Base-by-base conservation (phyloP, 148 eudicot species). In the Chenopodium quinoa region DNA sequence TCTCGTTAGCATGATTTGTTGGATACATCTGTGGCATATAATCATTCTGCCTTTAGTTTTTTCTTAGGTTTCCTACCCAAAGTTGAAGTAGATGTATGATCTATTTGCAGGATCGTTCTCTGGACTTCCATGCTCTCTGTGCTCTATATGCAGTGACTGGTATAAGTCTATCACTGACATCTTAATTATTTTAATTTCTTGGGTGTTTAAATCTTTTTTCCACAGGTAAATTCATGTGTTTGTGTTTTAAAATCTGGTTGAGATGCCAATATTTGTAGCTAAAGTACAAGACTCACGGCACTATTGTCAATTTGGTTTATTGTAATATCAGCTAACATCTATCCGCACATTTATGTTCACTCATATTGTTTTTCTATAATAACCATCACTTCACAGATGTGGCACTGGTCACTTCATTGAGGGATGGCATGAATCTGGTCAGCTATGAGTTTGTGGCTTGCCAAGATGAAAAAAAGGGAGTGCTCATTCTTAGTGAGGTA, bases 391-490 rank as follows among this genome's bases (percentile, higher is more conserved):
- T 22, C 20, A 56, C 91, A 95, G 99, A 95, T 91, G 86, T 95
- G 76, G 97, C 97, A 78, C 90, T 95, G 29, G 99, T 95, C 69
- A 93, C 99, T 80, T 93, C 99, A 64, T 84, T 95, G 89, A 88
- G 97, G 76, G 99, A 95, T 86, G 97, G 99, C 83, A 95, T 95
- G 99, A 95, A 95, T 89, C 91, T 93, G 64, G 99, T 93, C 81
- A 92, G 97, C 90, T 95, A 92, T 87, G 99, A 95, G 85, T 95
- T 87, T 82, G 97, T 95, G 81, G 97, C 99, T 78, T 95, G 99
- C 88, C 99, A 95, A 89, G 97, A 89, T 85, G 85, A 85, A 46
- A 95, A 89, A 86, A 91, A 86, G 84, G 97, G 99, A 73, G 99
- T 95, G 48, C 97, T 95, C 68, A 92, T 95, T 86, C 93, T 95